Evolutionary conservation across 306 rosid species (phyloP), one percentile per base, ranked within the genome.

Genomic region (Sesbania bispinosa): DNA sequence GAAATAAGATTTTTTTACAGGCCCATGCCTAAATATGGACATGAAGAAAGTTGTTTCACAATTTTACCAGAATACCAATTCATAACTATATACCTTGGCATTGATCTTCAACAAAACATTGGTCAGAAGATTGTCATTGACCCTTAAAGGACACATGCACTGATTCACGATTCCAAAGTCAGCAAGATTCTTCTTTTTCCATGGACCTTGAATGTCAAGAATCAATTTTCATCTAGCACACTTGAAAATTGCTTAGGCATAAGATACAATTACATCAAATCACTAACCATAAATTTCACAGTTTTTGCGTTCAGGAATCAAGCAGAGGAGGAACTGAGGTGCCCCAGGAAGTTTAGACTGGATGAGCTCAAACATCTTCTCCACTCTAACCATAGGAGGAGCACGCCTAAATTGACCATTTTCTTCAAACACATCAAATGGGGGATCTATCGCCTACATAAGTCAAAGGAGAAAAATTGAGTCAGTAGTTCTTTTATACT

Each of bases 231-330:
- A 61, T 45, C 20, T 6, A 50, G 51, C 3, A 2, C 48, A 48
- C 18, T 42, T 8, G 3, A 30, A 57, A 72, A 23, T 48, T 38
- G 24, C 62, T 39, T 1, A 18, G 1, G 62, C 33, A 62, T 2
- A 7, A 54, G 8, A 23, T 11, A 29, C 4, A 39, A 52, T 30
- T 6, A 41, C 7, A 27, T 14, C 3, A 69, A 29, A 18, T 20
- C 54, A 70, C 82, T 60, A 45, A 94, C 98, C 98, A 85, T 94
- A 94, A 67, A 94, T 79, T 71, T 89, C 96, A 58, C 89, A 89
- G 63, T 90, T 94, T 73, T 94, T 94, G 30, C 98, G 79, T 75
- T 94, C 98, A 6, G 98, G 97, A 64, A 94, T 88, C 84, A 94
- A 41, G 70, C 98, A 94, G 2, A 94, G 92, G 57, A 94, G 85